These are phyloP conservation scores for Urtica urens DNA, from an alignment of 306 rosid genomes.

Conservation along the genomic window DNA sequence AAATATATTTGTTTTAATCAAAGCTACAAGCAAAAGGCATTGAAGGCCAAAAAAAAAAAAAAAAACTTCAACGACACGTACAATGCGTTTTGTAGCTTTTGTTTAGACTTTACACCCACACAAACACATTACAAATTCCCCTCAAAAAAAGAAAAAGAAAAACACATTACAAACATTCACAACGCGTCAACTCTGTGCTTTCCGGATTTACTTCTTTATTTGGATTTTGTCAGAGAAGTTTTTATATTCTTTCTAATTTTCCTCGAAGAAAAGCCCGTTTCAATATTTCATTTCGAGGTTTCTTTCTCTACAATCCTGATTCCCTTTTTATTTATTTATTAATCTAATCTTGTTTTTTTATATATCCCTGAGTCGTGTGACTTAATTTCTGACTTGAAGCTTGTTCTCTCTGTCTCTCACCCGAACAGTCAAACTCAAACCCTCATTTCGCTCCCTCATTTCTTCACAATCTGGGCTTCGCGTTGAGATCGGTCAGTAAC, in stretches of 20 bases:
- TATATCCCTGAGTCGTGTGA: neutral
- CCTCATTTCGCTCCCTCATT: slow-evolving; percentile 9
- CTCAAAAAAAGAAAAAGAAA: too few relatives aligned
- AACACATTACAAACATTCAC: neutral
- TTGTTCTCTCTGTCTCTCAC: neutral
- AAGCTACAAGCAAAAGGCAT: too few relatives aligned
- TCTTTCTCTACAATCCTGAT: neutral
- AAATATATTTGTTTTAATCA: too few relatives aligned
- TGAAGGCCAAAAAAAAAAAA: neutral
- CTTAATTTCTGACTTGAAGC: slow-evolving; percentile 2
- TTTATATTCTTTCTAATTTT: neutral
- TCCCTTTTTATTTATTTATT: neutral
- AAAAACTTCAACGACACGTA: neutral
- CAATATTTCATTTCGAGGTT: slow-evolving; percentile 8
- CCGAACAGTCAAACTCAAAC: slow-evolving; percentile 9
- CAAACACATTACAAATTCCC: neutral
- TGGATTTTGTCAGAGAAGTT: neutral
- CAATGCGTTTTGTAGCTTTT: neutral
- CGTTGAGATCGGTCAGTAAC: slow-evolving; percentile 28
- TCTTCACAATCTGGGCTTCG: neutral
- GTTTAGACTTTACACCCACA: neutral
- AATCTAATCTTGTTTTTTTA: neutral
- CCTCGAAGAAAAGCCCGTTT: neutral
- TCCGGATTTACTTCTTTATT: slow-evolving; percentile 21
- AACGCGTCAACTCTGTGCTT: slow-evolving; percentile 33